Base-by-base conservation (phyloP, 208 protist genomes). In the Crithidia expoeki region DNA sequence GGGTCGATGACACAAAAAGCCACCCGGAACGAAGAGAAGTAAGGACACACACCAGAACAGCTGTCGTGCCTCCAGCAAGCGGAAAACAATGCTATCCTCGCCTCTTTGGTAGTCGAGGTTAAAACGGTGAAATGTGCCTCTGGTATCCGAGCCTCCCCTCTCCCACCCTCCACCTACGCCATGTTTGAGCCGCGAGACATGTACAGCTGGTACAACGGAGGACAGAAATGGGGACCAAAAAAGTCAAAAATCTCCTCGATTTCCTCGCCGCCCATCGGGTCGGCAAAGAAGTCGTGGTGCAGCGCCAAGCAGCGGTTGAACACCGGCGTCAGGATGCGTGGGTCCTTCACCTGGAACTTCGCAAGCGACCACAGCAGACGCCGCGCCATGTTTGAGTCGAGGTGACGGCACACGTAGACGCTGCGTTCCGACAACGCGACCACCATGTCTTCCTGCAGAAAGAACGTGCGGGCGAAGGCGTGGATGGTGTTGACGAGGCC, bases 171-270 rank as follows among this genome's bases (percentile, higher is more conserved):
- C 6, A 28, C 12, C 30, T 61, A 33, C 21, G 14, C 55, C 60
- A 67, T 53, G 52, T 64, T 53, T 30, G 65, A 81, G n/a, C 92
- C 92, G 5, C 93, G 81, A 4, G 88, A 94, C 62, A 94, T 83
- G 77, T 97, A 97, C 47, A 97, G 60, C 69, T 97, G 86, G 51
- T 97, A 97, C 30, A 97, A 82, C 53, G 84, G 88, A 19, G 90
- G 90, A 69, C 93, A 97, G 53, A 87, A 73, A 62, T 86, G 91
- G 14, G 90, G 81, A 3, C 93, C 93, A 65, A 92, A 95, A 33
- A 87, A 69, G 64, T 97, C 90, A 61, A 97, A 97, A 21, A 97
- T 92, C 73, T 97, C 93, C 53, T 97, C 90, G 49, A 97, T 90
- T 72, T 97, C 93, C 67, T 97, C 93, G 27, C 88, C 92, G 25